These are phyloP conservation scores for Fusarium pininemorale DNA, from an alignment of 2,329 filamentous ascomycete species.

Conservation along the genomic window DNA sequence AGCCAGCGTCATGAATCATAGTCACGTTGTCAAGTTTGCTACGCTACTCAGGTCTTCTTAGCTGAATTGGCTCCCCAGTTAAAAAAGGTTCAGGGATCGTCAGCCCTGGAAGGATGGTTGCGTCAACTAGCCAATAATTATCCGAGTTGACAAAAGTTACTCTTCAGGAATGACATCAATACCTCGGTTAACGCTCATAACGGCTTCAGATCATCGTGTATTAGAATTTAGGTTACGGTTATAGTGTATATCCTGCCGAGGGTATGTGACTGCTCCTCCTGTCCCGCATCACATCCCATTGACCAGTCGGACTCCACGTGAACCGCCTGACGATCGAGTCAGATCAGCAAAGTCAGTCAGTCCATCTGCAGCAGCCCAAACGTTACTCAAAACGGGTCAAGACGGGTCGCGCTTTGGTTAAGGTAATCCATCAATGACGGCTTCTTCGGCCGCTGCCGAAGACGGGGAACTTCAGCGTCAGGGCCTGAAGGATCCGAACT, in stretches of 20 bases:
- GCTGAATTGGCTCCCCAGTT: not conserved
- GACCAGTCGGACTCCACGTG: not conserved
- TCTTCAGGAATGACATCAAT: not conserved
- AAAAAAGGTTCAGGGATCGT: not conserved
- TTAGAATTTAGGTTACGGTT: not conserved
- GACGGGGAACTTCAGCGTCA: not conserved
- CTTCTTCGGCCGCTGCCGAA: not conserved
- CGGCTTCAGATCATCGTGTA: not conserved
- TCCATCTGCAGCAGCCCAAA: not conserved
- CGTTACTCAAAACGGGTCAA: not conserved
- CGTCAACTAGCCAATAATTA: not conserved
- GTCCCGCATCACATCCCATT: not conserved
- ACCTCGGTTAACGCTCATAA: not conserved
- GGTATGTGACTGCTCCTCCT: not conserved
- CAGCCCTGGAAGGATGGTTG: not conserved
- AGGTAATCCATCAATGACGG: not conserved
- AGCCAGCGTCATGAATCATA: slow-evolving; percentile 5
- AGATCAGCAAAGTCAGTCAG: not conserved
- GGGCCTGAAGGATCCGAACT: too few species aligned
- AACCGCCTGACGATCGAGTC: not conserved
- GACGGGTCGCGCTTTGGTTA: not conserved
- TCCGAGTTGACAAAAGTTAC: not conserved
- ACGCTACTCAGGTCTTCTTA: not conserved
- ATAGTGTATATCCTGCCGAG: not conserved
- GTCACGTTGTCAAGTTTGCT: not conserved